Percentiles rank a stretch among this genome's conserved stretches.
Conservation (phyloP, 1,139 yeast genomes). For the Taphrina populina region DNA sequence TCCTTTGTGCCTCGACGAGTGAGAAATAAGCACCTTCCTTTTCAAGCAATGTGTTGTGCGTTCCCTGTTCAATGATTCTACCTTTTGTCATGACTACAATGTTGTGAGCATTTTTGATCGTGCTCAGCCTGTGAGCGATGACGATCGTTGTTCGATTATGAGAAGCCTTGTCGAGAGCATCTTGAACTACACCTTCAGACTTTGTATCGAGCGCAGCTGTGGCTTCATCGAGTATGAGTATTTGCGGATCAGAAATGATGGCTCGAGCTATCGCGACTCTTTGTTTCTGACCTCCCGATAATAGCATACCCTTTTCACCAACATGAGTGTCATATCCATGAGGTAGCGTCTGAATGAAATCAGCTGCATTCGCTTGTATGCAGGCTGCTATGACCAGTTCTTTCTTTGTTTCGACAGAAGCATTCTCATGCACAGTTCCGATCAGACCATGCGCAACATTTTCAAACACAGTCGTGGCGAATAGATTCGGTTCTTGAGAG, state of each 20-base stretch:
- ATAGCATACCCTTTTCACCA: slow-evolving; percentile 53
- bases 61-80: slow-evolving; percentile 49
- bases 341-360: slow-evolving; percentile 56
- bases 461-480: slow-evolving; percentile 65
- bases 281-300: slow-evolving; percentile 83
- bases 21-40: slow-evolving; percentile 43
- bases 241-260: slow-evolving; percentile 58
- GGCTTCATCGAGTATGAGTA: slow-evolving; percentile 73
- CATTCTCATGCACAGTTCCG: slow-evolving; percentile 44
- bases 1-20: slow-evolving; percentile 31
- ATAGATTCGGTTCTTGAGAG: slow-evolving; percentile 68
- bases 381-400: slow-evolving; percentile 50
- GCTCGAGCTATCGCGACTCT: slow-evolving; percentile 76
- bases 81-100: slow-evolving; percentile 51
- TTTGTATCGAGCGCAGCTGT: slow-evolving; percentile 73
- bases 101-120: slow-evolving; percentile 57
- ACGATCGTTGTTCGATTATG: slow-evolving; percentile 67
- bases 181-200: slow-evolving; percentile 70
- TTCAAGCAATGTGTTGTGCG: slow-evolving; percentile 46
- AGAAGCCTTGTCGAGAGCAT: slow-evolving; percentile 63
- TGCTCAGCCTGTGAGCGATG: slow-evolving; percentile 74
- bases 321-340: slow-evolving; percentile 59
- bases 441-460: slow-evolving; percentile 65
- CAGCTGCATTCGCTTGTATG: slow-evolving; percentile 52
- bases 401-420: slow-evolving; percentile 49